Percentiles rank a stretch among this genome's conserved stretches.
phyloP scores from a whole-genome alignment of 2,329 filamentous ascomycete species.

The Diaporthe longicolla region DNA sequence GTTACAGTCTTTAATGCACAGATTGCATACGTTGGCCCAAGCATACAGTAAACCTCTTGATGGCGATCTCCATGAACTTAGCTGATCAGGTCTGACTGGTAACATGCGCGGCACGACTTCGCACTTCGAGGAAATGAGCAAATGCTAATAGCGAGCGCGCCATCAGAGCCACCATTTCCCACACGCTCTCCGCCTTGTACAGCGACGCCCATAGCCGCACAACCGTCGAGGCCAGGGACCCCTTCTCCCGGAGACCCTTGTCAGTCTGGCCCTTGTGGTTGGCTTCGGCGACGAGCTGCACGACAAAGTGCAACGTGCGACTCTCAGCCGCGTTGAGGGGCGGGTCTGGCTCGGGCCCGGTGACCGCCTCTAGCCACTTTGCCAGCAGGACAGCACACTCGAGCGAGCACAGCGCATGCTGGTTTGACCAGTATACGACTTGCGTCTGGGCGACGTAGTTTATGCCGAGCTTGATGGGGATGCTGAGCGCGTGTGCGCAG shows the following conservation, averaged over 20 bases:
- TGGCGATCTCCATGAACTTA: too few species aligned
- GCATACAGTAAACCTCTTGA: too few species aligned
- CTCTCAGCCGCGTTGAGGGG: neutral
- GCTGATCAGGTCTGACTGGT: neutral
- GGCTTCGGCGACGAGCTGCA: constrained; percentile 3
- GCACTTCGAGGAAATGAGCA: neutral
- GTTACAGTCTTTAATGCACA: too few species aligned
- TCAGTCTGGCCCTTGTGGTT: neutral
- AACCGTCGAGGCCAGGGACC: neutral
- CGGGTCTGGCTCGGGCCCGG: neutral
- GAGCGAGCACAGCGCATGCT: constrained; percentile 14
- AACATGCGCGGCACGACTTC: neutral
- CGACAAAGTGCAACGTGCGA: neutral
- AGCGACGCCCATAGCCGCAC: constrained; percentile 5
- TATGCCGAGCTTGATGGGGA: constrained; percentile 2
- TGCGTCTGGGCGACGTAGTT: constrained; percentile 17
- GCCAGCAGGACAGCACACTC: constrained; percentile 6
- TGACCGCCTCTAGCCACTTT: constrained; percentile 3
- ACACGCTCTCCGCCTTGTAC: constrained; percentile 9
- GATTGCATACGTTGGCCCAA: too few species aligned
- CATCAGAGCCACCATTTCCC: constrained; percentile 2
- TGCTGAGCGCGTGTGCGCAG: constrained; percentile 14
- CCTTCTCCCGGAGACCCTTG: neutral
- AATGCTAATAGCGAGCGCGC: constrained; percentile 10
- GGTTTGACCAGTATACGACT: constrained; percentile 1